Evolutionary conservation across 768 basidiomycete species (phyloP).

Genomic region (Clavaria fumosa): DNA sequence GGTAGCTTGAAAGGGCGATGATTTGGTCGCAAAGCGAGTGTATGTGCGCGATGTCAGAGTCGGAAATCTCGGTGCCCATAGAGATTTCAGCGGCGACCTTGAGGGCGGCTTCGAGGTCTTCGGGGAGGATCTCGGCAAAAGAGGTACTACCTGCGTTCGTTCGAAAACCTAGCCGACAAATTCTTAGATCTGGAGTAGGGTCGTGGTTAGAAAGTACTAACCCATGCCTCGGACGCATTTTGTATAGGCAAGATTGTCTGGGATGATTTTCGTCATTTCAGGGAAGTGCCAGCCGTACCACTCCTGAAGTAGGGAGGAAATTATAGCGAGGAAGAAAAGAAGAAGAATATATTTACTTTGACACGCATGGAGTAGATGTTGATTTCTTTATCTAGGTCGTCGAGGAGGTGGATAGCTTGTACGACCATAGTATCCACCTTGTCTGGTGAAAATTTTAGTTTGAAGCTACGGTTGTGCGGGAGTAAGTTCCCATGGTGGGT

Average conservation of each 20-base stretch:
- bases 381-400: slow-evolving; percentile 98
- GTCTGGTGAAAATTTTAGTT: slow-evolving; percentile 98
- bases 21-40: slow-evolving; percentile 96
- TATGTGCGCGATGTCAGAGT: slow-evolving; percentile 93
- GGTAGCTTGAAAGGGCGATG: slow-evolving; percentile 90
- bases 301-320: slow-evolving; percentile 43
- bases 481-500: background rate
- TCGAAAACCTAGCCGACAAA: slow-evolving; percentile 55
- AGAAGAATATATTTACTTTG: slow-evolving; percentile 44
- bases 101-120: slow-evolving; percentile 89
- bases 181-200: background rate
- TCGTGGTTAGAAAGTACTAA: slow-evolving; percentile 18
- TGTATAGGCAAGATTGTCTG: slow-evolving; percentile 94
- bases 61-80: slow-evolving; percentile 99
- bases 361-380: slow-evolving; percentile 99
- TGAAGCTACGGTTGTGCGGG: slow-evolving; percentile 55
- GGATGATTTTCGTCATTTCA: slow-evolving; percentile 96
- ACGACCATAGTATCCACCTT: slow-evolving; percentile 99
- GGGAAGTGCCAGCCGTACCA: slow-evolving; percentile 99
- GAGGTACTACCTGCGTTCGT: slow-evolving; percentile 81
- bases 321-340: slow-evolving; percentile 1
- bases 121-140: slow-evolving; percentile 83
- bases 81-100: slow-evolving; percentile 96
- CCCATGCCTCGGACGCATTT: slow-evolving; percentile 89
- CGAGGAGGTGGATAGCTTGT: slow-evolving; percentile 93